phyloP scores from a whole-genome alignment of 192 early-diverging fungal species.

The Coemansia sp. region DNA sequence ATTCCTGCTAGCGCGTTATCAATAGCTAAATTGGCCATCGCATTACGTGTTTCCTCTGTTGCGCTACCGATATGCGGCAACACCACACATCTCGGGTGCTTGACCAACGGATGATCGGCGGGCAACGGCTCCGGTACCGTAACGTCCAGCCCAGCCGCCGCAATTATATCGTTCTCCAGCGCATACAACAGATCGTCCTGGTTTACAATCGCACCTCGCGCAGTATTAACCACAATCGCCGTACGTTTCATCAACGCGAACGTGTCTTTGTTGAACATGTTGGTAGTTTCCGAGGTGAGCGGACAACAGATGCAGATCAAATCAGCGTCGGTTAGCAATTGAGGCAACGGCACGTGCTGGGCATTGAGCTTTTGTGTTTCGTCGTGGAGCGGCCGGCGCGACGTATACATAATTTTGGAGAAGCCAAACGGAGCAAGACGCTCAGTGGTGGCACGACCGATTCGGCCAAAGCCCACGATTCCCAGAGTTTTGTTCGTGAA shows the following conservation, averaged over 20 bases:
- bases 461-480: conserved; percentile 81
- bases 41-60: conserved; percentile 78
- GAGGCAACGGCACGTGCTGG: conserved; percentile 55
- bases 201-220: conserved; percentile 76
- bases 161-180: conserved; percentile 59
- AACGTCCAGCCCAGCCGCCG: conserved; percentile 80
- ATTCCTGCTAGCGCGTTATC: conserved; percentile 70
- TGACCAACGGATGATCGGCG: conserved; percentile 59
- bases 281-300: conserved; percentile 66
- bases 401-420: conserved; percentile 62
- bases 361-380: conserved; percentile 54
- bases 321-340: conserved; percentile 65
- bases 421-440: conserved; percentile 74
- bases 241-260: conserved; percentile 70
- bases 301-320: conserved; percentile 75
- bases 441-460: conserved; percentile 72
- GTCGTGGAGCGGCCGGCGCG: conserved; percentile 55
- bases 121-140: conserved; percentile 83
- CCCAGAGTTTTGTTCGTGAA: conserved; percentile 77
- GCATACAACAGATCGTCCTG: conserved; percentile 71
- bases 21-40: conserved; percentile 74
- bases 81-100: conserved; percentile 63
- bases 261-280: conserved; percentile 65
- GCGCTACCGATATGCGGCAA: conserved; percentile 87
- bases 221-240: conserved; percentile 77